Base-by-base conservation (phyloP, 2,329 filamentous ascomycete species). In the Aspergillus pseudotamarii region DNA sequence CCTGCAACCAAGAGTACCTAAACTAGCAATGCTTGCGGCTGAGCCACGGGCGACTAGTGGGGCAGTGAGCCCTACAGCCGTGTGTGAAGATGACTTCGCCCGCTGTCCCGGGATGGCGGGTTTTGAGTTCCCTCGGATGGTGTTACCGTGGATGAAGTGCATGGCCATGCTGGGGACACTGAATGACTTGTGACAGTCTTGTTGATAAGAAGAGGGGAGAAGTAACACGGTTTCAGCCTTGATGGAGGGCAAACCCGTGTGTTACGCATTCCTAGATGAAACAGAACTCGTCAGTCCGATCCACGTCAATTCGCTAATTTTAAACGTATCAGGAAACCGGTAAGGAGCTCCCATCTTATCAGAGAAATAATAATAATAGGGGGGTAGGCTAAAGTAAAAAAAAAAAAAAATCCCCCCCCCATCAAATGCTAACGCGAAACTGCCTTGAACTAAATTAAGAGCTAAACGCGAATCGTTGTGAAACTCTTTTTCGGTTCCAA, bases 231-330 rank as follows among this genome's bases (percentile, higher is more conserved):
- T 64, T 64, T 64, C 62, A 61, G 62, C 48, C 50, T 57, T 30
- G 19, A 53, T 19, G 41, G 16, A 41, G 36, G 36, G 26, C 57
- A 19, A 51, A 16, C 34, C 46, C 26, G 2, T 26, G 45, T 30
- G 41, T 59, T 36, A 45, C 61, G 56, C 56, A 45, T 61, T 66
- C 51, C 65, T 61, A 67, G 63, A 65, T 67, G 63, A 65, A 65
- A 67, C 63, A 60, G 41, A 50, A 19, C 54, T 11, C 34, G 11
- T 30, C 30, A 41, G 12, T 59, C 51, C n/a, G 46, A 57, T 46
- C 56, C 56, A 57, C 28, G 28, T 51, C 55, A 41, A 53, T 45
- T 63, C 60, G 60, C 60, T 61, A 56, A 61, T 58, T 58, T 60
- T 53, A 32, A 55, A 50, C 43, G 14, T 8, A 61, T 46, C 11